Base-by-base conservation (phyloP, 164 flowering plant species). In the Magnolia changhungtana region DNA sequence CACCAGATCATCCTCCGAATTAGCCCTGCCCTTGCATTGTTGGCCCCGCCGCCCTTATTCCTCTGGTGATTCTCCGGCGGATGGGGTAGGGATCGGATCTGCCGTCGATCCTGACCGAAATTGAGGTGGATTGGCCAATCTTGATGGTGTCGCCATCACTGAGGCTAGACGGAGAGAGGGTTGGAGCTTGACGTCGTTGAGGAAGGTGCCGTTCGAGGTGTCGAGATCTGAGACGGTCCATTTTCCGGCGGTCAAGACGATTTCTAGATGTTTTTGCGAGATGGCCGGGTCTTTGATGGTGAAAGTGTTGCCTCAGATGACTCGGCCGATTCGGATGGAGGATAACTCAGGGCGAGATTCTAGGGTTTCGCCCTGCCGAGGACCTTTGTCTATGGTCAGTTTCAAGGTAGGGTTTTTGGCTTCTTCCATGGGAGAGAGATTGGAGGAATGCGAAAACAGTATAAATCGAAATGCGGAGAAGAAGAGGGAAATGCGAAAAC, bases 201-300 rank as follows among this genome's bases (percentile, higher is more conserved):
- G 63, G 27, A 75, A 19, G 19, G 77, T 75, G 61, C 72, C 77
- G 21, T 67, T 75, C 31, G 71, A 75, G 61, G 77, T 75, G 71
- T 66, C 50, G 61, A 67, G 67, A 67, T 67, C 77, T 8, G 71
- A 11, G 72, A 75, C 24, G 31, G 49, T 19, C 77, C 77, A 67
- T 66, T 66, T 50, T 8, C 14, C 13, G 50, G 14, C 77, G 24
- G 23, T 50, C 63, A 66, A 75, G 18, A 21, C 45, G 37, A 75
- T 65, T 45, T 31, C 14, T n/a, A 75, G 52, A 24, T 67, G 71
- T 13, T 75, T 64, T 66, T 75, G 77, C n/a, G 71, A 75, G 63
- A 75, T 67, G 8, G 63, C 45, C 4, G 71, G 61, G 67, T 75
- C 77, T n/a, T 75, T 50, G 71, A 75, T 75, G 50, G 58, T 16